Evolutionary conservation across 768 basidiomycete species (phyloP), one percentile per base, ranked within the genome.

Genomic region (Mycena metata): DNA sequence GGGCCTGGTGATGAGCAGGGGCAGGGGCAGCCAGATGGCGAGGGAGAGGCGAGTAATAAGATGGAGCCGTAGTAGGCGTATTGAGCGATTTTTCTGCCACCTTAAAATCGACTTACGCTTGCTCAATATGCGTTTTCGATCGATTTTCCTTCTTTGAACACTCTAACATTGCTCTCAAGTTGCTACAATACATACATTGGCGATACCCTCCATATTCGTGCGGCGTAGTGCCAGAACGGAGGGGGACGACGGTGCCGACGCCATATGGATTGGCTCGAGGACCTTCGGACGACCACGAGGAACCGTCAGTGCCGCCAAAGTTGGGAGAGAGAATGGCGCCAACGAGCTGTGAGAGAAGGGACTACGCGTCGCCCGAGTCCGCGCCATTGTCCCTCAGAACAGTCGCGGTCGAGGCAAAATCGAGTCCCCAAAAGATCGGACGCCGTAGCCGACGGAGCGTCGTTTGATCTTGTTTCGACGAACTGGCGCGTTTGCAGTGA

Each of bases 1-100:
- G 79, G 80, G 19, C 39, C 39, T 4, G 60, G 60, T 85, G 55
- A 10, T 2, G 39, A 39, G 10, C 11, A 10, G 39, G 15, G 11
- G 39, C 39, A 11, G 10, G 15, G 5, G 11, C 39, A 39, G 39
- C 39, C 39, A 10, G 39, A 39, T 10, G 39, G 39, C 11, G 39
- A 10, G 15, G 39, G 39, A 4, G 39, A 39, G 6, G 36, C 36
- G 36, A 36, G 12, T 39, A 15, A 2, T 39, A 39, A 39, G 39
- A 39, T 39, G 39, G 39, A 39, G 39, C 30, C 30, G 30, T 30
- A 30, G 30, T 30, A 30, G 30, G 30, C 30, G 30, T 30, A 30
- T 30, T 76, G 64, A 65, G 17, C 45, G 19, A 46, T 21, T n/a
- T 46, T 46, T 46, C n/a, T 46, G n/a, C n/a, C 19, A 46, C 30